A percentile compares a stretch with the other conserved stretches of the same genome.
Evolutionary conservation across 1,139 yeast genomes (phyloP).

Genomic region (Blastobotrys arbuscula): DNA sequence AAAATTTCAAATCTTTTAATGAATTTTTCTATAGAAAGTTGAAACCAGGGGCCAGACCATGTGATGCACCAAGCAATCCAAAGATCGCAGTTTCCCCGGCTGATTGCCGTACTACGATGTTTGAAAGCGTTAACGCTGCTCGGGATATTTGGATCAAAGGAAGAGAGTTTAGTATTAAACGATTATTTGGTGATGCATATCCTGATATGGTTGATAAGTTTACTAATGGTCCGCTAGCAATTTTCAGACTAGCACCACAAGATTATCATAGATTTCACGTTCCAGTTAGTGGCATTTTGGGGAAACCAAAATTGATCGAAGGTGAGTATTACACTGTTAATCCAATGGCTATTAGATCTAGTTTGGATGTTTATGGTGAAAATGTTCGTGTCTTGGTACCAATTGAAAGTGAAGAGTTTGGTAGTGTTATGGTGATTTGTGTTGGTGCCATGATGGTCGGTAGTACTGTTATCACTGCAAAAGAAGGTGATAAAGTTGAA

Average conservation of each 20-base stretch:
- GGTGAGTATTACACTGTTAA: slow-evolving; percentile 96
- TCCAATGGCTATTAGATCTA: slow-evolving; percentile 92
- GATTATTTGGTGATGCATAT: slow-evolving; percentile 57
- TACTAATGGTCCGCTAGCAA: slow-evolving; percentile 59
- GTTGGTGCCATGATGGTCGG: slow-evolving; percentile 99
- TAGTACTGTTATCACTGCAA: slow-evolving; percentile 68
- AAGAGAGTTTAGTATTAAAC: slow-evolving; percentile 59
- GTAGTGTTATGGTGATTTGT: slow-evolving; percentile 69
- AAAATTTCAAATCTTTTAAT: slow-evolving; percentile 64
- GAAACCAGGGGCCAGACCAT: slow-evolving; percentile 61
- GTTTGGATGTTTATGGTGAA: slow-evolving; percentile 88
- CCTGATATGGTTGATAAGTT: slow-evolving; percentile 44
- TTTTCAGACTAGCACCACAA: slow-evolving; percentile 91
- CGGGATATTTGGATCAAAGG: slow-evolving; percentile 90
- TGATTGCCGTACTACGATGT: slow-evolving; percentile 79
- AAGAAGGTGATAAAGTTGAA: slow-evolving; percentile 50
- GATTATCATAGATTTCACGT: slow-evolving; percentile 93
- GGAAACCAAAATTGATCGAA: slow-evolving; percentile 59
- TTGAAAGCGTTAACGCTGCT: slow-evolving; percentile 55
- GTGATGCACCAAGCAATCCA: slow-evolving; percentile 51
- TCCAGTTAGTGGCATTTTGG: slow-evolving; percentile 73
- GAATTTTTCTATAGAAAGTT: slow-evolving; percentile 82
- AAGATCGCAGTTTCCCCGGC: slow-evolving; percentile 72
- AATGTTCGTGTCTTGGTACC: slow-evolving; percentile 77
- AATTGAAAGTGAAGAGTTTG: slow-evolving; percentile 66